Percentiles rank a stretch among this genome's conserved stretches.
These are phyloP conservation scores for Phlyctochytrium planicorne DNA, from an alignment of 192 early-diverging fungal species.

Conservation along the genomic window DNA sequence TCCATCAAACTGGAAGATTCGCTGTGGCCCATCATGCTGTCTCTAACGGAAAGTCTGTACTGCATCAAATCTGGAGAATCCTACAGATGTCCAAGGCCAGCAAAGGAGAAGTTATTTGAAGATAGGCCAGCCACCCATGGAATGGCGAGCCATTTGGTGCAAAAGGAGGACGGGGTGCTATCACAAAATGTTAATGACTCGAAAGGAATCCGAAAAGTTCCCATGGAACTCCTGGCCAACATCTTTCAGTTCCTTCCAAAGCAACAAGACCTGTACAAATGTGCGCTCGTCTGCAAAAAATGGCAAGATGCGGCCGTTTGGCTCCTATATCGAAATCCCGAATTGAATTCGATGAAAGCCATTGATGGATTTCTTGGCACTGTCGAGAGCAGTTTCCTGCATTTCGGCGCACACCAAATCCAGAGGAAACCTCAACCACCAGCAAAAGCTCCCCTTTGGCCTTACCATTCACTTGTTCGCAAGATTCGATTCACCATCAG, in stretches of 20 bases:
- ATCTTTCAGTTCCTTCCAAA: not conserved
- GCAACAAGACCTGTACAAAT: slow-evolving; percentile 2
- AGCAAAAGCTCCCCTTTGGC: slow-evolving; percentile 6
- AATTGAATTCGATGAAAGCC: slow-evolving; percentile 2
- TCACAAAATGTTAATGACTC: not conserved
- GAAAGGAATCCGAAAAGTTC: not conserved
- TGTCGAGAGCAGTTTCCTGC: slow-evolving; percentile 3
- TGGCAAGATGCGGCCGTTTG: slow-evolving; percentile 16
- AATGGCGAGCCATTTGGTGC: not conserved
- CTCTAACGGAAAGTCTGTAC: not conserved
- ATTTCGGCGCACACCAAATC: not conserved
- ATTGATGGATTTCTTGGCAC: slow-evolving; percentile 13
- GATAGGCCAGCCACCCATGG: not conserved
- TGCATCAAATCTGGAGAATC: not conserved
- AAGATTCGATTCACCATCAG: not conserved
- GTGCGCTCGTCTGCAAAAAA: slow-evolving; percentile 13
- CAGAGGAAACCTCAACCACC: not conserved
- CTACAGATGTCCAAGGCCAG: no score
- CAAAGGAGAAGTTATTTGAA: no score
- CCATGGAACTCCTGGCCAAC: not conserved
- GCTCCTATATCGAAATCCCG: slow-evolving; percentile 11
- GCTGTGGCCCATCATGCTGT: not conserved
- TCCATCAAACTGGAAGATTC: not conserved
- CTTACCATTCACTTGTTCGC: not conserved
- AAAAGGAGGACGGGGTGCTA: not conserved